Evolutionary conservation across 1,284 basidiomycete species (phyloP).

Genomic region (Baeospora myosura): DNA sequence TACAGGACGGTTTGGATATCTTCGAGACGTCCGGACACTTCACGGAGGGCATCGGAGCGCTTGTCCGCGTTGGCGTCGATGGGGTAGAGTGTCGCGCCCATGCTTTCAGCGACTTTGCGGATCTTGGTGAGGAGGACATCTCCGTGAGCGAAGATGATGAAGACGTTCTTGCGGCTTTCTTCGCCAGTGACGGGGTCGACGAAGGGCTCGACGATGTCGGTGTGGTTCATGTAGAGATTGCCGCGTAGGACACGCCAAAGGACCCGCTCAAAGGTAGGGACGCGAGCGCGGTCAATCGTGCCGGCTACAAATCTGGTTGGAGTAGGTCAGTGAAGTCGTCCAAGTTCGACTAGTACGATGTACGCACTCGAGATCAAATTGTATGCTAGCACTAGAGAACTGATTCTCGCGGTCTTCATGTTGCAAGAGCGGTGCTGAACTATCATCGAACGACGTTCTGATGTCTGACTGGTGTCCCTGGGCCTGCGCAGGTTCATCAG

Average conservation of each 20-base stretch:
- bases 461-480: slow-evolving; percentile 76
- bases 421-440: slow-evolving; percentile 84
- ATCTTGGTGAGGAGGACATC: slow-evolving; percentile 92
- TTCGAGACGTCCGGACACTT: slow-evolving; percentile 86
- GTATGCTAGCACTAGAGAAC: slow-evolving; percentile 42
- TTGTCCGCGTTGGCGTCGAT: slow-evolving; percentile 93
- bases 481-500: slow-evolving; percentile 44
- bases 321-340: slow-evolving; percentile 9
- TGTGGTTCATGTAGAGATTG: slow-evolving; percentile 99
- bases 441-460: slow-evolving; percentile 88
- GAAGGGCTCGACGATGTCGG: slow-evolving; percentile 91
- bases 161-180: slow-evolving; percentile 94
- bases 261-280: slow-evolving; percentile 94
- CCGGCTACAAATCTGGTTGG: slow-evolving; percentile 88
- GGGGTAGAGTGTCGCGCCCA: slow-evolving; percentile 95
- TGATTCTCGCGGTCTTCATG: slow-evolving; percentile 82
- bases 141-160: slow-evolving; percentile 99
- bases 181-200: slow-evolving; percentile 76
- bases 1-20: slow-evolving; percentile 89
- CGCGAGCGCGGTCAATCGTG: slow-evolving; percentile 88
- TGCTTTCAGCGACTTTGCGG: slow-evolving; percentile 95
- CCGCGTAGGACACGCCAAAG: slow-evolving; percentile 97
- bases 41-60: slow-evolving; percentile 83
- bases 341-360: slow-evolving; percentile 3
- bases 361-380: slow-evolving; percentile 83